Evolutionary conservation across 2,329 filamentous ascomycete species (phyloP).

Genomic region (Coniochaeta sp.): DNA sequence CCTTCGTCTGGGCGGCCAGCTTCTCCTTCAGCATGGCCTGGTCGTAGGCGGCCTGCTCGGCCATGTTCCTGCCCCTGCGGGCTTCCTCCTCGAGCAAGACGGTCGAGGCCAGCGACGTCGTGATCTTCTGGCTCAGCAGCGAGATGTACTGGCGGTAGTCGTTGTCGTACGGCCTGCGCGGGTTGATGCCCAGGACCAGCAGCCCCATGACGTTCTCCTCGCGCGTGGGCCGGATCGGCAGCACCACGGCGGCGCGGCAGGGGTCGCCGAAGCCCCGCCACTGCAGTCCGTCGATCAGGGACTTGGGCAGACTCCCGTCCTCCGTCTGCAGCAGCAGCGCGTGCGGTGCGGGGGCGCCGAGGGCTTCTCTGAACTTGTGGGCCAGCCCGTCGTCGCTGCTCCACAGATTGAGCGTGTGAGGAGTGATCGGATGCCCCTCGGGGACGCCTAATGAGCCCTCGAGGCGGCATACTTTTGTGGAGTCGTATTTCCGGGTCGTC

Average conservation of each 20-base stretch:
- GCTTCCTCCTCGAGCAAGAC: slow-evolving; percentile 67
- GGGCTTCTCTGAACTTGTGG: slow-evolving; percentile 29
- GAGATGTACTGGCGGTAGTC: slow-evolving; percentile 64
- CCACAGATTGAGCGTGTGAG: slow-evolving; percentile 26
- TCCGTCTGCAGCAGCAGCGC: slow-evolving; percentile 32
- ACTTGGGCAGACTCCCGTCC: slow-evolving; percentile 47
- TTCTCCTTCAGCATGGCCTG: slow-evolving; percentile 60
- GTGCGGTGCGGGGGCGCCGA: slow-evolving; percentile 21
- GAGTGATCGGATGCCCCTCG: slow-evolving; percentile 32
- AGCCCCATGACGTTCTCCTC: slow-evolving; percentile 60
- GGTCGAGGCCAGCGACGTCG: slow-evolving; percentile 62
- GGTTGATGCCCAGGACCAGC: slow-evolving; percentile 55
- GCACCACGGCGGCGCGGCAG: slow-evolving; percentile 59
- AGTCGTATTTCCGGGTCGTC: slow-evolving; percentile 18
- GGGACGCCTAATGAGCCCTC: slow-evolving; percentile 40
- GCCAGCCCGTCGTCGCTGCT: slow-evolving; percentile 29
- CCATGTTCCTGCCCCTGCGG: slow-evolving; percentile 45
- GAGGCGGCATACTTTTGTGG: slow-evolving; percentile 29
- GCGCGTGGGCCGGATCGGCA: slow-evolving; percentile 61
- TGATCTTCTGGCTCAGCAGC: slow-evolving; percentile 47
- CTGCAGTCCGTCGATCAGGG: slow-evolving; percentile 49
- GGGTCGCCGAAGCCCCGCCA: slow-evolving; percentile 60
- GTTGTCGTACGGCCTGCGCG: slow-evolving; percentile 63
- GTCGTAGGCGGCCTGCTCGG: slow-evolving; percentile 60
- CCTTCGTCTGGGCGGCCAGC: slow-evolving; percentile 47